Percentiles rank a stretch among this genome's conserved stretches.
phyloP scores from a whole-genome alignment of 2,329 filamentous ascomycete genomes.

The Curvularia verruculosa region DNA sequence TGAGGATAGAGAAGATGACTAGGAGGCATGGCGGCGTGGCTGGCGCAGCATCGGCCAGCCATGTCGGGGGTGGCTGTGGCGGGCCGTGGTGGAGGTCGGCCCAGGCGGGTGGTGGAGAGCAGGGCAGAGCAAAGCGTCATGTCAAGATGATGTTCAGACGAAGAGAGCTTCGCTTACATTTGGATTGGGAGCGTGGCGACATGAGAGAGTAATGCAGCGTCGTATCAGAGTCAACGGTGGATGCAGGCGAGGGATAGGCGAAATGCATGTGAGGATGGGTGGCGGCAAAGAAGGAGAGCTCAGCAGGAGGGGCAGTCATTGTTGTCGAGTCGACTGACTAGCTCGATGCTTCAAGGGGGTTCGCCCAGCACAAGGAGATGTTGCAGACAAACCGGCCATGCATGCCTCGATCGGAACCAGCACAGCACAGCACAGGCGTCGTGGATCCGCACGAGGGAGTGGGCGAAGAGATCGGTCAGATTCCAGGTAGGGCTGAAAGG shows the following conservation, averaged over 20 bases:
- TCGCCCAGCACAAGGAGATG: slow-evolving; percentile 7
- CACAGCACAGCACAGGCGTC: too few relatives aligned
- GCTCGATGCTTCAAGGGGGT: slow-evolving; percentile 11
- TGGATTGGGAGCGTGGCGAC: slow-evolving; percentile 26
- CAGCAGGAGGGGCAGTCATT: slow-evolving; percentile 30
- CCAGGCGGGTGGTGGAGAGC: neutral
- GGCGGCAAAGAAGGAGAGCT: slow-evolving; percentile 33
- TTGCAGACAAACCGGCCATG: slow-evolving; percentile 14
- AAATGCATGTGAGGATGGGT: slow-evolving; percentile 26
- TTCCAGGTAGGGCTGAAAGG: slow-evolving; percentile 30
- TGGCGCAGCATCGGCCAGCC: neutral
- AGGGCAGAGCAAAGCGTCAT: too few relatives aligned
- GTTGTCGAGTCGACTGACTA: slow-evolving; percentile 24
- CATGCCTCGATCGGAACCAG: slow-evolving; percentile 16
- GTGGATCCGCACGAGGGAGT: neutral
- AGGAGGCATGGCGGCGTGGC: neutral
- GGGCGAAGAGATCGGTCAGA: slow-evolving; percentile 18
- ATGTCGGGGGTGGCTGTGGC: slow-evolving; percentile 1
- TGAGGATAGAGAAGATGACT: neutral
- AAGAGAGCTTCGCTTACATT: slow-evolving; percentile 32
- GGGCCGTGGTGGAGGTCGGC: neutral
- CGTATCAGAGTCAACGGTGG: slow-evolving; percentile 29
- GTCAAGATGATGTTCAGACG: slow-evolving; percentile 3
- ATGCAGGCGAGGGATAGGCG: slow-evolving; percentile 31
- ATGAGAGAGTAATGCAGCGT: slow-evolving; percentile 31